A percentile compares a stretch with the other conserved stretches of the same genome.
These are phyloP conservation scores for Melanomma pulvis-pyrius DNA, from an alignment of 495 filamentous ascomycete species.

Conservation along the genomic window DNA sequence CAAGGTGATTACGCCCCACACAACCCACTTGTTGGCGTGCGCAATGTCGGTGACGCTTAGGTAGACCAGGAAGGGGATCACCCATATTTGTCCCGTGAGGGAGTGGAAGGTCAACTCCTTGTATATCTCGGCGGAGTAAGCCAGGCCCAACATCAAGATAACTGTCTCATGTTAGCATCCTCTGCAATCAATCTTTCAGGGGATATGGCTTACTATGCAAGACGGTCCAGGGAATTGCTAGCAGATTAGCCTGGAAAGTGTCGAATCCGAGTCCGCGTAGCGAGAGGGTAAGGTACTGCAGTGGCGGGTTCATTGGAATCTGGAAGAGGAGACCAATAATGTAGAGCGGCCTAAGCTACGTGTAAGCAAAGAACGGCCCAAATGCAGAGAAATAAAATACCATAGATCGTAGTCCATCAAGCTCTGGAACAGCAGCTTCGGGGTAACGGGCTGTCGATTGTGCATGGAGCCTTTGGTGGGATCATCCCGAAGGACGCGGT, in stretches of 20 bases:
- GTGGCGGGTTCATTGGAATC: slow-evolving; percentile 58
- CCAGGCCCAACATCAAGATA: slow-evolving; percentile 22
- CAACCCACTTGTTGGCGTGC: slow-evolving; percentile 55
- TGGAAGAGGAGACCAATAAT: slow-evolving; percentile 60
- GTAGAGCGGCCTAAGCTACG: slow-evolving; percentile 56
- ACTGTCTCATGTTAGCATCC: slow-evolving; percentile 12
- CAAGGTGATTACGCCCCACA: slow-evolving; percentile 59
- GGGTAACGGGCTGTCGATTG: slow-evolving; percentile 61
- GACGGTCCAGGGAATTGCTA: slow-evolving; percentile 59
- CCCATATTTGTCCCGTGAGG: slow-evolving; percentile 26
- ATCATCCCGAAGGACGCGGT: slow-evolving; percentile 71
- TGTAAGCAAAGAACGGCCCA: neutral
- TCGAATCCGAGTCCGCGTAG: slow-evolving; percentile 63
- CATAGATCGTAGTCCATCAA: slow-evolving; percentile 72
- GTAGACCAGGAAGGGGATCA: slow-evolving; percentile 57
- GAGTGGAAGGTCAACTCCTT: slow-evolving; percentile 19
- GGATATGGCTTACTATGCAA: slow-evolving; percentile 20
- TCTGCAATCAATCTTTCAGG: neutral
- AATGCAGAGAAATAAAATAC: slow-evolving; percentile 27
- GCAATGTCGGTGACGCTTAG: slow-evolving; percentile 53
- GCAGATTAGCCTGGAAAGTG: slow-evolving; percentile 69
- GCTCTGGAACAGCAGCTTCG: slow-evolving; percentile 58
- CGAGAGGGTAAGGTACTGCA: slow-evolving; percentile 64
- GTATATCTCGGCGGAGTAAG: slow-evolving; percentile 24
- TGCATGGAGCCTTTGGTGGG: slow-evolving; percentile 67